phyloP scores from a whole-genome alignment of 1,139 yeast species.

The Taiozyma onychis region DNA sequence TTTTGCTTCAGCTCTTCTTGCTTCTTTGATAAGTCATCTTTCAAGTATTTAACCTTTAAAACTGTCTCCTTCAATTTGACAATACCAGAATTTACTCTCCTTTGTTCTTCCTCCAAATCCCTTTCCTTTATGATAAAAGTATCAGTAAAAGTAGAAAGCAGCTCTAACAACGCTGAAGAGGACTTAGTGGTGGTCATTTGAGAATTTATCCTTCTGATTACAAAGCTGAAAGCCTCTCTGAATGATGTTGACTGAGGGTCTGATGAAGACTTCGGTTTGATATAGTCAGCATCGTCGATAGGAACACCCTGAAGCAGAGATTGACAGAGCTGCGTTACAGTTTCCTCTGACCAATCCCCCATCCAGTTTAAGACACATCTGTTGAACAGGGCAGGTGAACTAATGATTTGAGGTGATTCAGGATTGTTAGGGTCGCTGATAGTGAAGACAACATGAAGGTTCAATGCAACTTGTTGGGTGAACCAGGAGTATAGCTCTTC shows the following conservation, averaged over 20 bases:
- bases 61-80: slow-evolving; percentile 77
- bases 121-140: slow-evolving; percentile 40
- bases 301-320: slow-evolving; percentile 43
- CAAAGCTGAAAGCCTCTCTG: neutral
- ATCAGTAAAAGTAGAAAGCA: slow-evolving; percentile 42
- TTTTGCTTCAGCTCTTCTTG: slow-evolving; percentile 45
- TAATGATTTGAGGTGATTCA: slow-evolving; percentile 39
- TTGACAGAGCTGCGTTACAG: slow-evolving; percentile 47
- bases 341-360: slow-evolving; percentile 68
- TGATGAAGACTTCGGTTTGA: neutral
- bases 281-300: slow-evolving; percentile 40
- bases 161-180: slow-evolving; percentile 54
- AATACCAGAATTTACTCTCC: slow-evolving; percentile 69
- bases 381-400: slow-evolving; percentile 89
- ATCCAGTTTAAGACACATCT: slow-evolving; percentile 88
- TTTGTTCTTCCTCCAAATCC: slow-evolving; percentile 59
- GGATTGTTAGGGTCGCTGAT: slow-evolving; percentile 49
- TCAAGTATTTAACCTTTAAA: slow-evolving; percentile 59
- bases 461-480: slow-evolving; percentile 55
- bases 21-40: slow-evolving; percentile 49
- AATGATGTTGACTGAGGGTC: neutral
- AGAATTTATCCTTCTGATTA: neutral
- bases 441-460: slow-evolving; percentile 81
- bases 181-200: slow-evolving; percentile 19
- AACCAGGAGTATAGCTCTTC: slow-evolving; percentile 79